phyloP scores from a whole-genome alignment of 257 asterid genomes.

The Solanum lignicaule region DNA sequence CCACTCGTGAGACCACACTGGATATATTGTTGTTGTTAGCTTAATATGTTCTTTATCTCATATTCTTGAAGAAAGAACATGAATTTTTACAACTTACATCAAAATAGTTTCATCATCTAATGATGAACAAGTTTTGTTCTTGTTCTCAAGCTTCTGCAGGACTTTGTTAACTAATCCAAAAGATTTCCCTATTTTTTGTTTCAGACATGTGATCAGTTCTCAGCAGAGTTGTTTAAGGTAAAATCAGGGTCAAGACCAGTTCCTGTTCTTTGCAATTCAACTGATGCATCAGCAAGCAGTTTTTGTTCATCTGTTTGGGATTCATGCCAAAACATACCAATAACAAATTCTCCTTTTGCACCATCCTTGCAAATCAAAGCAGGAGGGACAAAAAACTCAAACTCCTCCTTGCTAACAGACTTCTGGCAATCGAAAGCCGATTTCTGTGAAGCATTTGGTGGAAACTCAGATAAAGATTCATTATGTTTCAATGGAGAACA shows the following conservation, averaged over 20 bases:
- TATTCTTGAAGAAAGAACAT: neutral
- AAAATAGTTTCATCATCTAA: neutral
- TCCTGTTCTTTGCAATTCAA: conserved; percentile 71
- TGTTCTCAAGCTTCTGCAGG: neutral
- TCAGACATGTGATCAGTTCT: conserved; percentile 77
- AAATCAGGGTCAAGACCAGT: conserved; percentile 35
- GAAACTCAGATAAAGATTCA: conserved; percentile 20
- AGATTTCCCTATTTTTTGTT: neutral
- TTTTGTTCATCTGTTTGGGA: conserved; percentile 78
- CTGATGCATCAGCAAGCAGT: conserved; percentile 20
- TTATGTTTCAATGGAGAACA: conserved; percentile 57
- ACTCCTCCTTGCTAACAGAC: conserved; percentile 44
- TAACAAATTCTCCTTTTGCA: conserved; percentile 67
- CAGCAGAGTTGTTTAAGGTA: conserved; percentile 56
- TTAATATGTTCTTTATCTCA: neutral
- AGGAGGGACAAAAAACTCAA: conserved; percentile 33
- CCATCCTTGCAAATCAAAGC: conserved; percentile 60
- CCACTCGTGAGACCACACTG: neutral
- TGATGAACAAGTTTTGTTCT: neutral
- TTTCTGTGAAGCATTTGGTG: conserved; percentile 71
- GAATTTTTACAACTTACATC: neutral
- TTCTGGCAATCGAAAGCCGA: conserved; percentile 72
- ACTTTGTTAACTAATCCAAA: neutral
- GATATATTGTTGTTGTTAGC: neutral
- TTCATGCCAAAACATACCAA: conserved; percentile 47